These are phyloP conservation scores for Candida orba DNA, from an alignment of 805 yeast genomes.

Conservation along the genomic window DNA sequence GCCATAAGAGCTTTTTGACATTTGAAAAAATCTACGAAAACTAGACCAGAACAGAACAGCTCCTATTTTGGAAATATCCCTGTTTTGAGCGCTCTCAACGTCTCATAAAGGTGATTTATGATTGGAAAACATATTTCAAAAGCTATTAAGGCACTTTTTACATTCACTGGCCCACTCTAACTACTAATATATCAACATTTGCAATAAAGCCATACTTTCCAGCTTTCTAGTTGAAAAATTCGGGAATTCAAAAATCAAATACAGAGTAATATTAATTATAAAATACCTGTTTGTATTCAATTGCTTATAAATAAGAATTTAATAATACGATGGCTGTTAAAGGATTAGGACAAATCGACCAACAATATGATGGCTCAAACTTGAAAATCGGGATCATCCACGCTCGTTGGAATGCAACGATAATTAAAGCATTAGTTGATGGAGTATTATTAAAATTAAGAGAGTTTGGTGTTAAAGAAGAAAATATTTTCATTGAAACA, in stretches of 20 bases:
- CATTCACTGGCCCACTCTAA: no score
- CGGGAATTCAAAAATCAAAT: no score
- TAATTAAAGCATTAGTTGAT: slow-evolving; percentile 70
- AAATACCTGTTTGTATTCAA: no score
- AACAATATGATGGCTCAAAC: slow-evolving; percentile 57
- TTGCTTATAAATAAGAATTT: background rate
- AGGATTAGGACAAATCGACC: slow-evolving; percentile 73
- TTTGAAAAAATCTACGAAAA: background rate
- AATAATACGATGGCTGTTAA: slow-evolving; percentile 57
- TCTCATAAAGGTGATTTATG: no score
- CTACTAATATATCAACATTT: no score
- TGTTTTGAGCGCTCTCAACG: no score
- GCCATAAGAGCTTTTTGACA: slow-evolving; percentile 37
- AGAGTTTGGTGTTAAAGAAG: slow-evolving; percentile 63
- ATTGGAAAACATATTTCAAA: no score
- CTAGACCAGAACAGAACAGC: no score
- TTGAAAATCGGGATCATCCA: slow-evolving; percentile 82
- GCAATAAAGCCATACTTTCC: background rate
- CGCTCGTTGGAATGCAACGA: slow-evolving; percentile 87
- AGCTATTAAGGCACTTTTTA: no score
- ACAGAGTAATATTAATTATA: no score
- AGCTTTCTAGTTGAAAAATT: no score
- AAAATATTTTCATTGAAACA: slow-evolving; percentile 71
- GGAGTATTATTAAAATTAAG: slow-evolving; percentile 63
- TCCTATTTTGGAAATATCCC: no score